Base-by-base conservation (phyloP, 78 protist species). In the Dictyostelium capitatum region DNA sequence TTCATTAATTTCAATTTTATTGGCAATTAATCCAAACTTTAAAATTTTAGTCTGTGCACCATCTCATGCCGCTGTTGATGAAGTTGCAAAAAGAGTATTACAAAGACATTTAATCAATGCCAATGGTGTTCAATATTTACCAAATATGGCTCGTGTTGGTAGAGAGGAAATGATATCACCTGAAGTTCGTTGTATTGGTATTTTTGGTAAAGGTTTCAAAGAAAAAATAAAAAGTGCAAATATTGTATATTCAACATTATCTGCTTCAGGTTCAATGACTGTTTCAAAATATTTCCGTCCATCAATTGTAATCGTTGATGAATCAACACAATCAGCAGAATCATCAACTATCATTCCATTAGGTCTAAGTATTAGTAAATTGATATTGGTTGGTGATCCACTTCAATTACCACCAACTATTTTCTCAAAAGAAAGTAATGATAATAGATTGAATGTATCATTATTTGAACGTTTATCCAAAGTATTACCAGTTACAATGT, bases 41-140 rank as follows among this genome's bases (percentile, higher is more conserved):
- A 82, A 83, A 15, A 82, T 96, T 7, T 69, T 97, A 43, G 89
- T 97, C 9, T 96, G 97, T 81, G 97, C 97, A 17, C 97, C 98
- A 8, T 89, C 96, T 12, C 96, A 97, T 62, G 97, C 98, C 6
- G 97, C 98, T 9, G 89, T 96, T 10, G 98, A 97, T 79, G 98
- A 96, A 65, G 64, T 97, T 54, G 75, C 95, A 12, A n/a, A 23
- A 23, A 90, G 98, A 48, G 50, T 96, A 9, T 43, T 82, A 9
- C 65, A n/a, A 17, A 17, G n/a, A 2, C 15, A 64, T 12, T 20
- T 70, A 74, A 9, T 70, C 0, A 54, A 73, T 67, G 14, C 7
- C 30, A 9, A 59, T 47, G 94, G 90, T 32, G 7, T 32, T 20
- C 30, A 11, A 32, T 94, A 25, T 59, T 12, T 23, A 15, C 95